phyloP scores from a whole-genome alignment of 208 protist genomes.

The Leishmania martiniquensis region DNA sequence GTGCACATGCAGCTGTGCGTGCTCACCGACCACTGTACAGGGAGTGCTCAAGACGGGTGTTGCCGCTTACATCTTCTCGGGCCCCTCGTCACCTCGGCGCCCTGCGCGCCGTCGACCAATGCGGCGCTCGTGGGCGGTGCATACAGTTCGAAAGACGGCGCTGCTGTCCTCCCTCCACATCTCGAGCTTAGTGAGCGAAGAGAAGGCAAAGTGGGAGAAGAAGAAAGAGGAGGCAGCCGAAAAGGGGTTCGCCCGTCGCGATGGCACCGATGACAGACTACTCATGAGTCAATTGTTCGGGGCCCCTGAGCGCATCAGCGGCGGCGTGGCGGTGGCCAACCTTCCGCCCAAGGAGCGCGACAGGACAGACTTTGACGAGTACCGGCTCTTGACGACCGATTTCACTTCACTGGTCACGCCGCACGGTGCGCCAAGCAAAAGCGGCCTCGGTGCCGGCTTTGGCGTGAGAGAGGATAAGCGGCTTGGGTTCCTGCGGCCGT shows the following conservation, averaged over 20 bases:
- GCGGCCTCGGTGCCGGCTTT: slow-evolving; percentile 79
- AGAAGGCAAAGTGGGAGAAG: slow-evolving; percentile 35
- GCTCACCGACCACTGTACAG: neutral
- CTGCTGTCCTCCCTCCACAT: slow-evolving; percentile 19
- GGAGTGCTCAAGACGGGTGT: neutral
- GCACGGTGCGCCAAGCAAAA: slow-evolving; percentile 44
- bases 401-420: slow-evolving; percentile 82
- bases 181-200: slow-evolving; percentile 34
- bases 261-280: slow-evolving; percentile 49
- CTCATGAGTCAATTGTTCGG: slow-evolving; percentile 63
- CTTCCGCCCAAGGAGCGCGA: slow-evolving; percentile 54
- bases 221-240: slow-evolving; percentile 52
- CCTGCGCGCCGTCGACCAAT: neutral
- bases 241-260: slow-evolving; percentile 65
- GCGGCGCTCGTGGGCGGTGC: slow-evolving; percentile 8
- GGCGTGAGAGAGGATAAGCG: slow-evolving; percentile 82
- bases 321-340: slow-evolving; percentile 66
- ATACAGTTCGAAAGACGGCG: neutral
- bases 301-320: slow-evolving; percentile 36
- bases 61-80: neutral
- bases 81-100: neutral
- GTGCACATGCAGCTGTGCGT: neutral
- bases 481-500: slow-evolving; percentile 77
- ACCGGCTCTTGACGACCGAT: slow-evolving; percentile 77
- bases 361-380: slow-evolving; percentile 69